Evolutionary conservation across 164 flowering plant species (phyloP).

Genomic region (Cinnamomum chago): DNA sequence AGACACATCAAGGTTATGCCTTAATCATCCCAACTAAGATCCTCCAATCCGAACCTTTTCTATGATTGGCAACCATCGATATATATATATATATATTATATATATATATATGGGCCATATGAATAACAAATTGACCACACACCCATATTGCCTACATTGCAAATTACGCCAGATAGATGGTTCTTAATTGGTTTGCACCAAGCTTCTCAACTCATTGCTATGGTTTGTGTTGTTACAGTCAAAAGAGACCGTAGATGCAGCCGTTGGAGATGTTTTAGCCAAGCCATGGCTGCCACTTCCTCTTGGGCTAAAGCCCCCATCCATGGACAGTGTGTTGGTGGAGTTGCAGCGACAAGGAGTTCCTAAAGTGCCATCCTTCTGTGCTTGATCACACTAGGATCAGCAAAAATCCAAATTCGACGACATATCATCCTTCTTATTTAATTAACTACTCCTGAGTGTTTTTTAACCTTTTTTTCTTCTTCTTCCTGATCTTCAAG

Average conservation of each 20-base stretch:
- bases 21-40: no score
- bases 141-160: not conserved
- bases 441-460: no score
- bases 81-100: no score
- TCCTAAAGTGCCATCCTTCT: constrained; percentile 58
- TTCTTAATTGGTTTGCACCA: not conserved
- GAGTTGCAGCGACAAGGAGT: constrained; percentile 83
- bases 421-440: constrained; percentile 32
- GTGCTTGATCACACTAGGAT: constrained; percentile 21
- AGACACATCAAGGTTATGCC: no score
- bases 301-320: constrained; percentile 85
- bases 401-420: constrained; percentile 23
- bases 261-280: constrained; percentile 72
- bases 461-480: no score
- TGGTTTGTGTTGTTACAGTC: constrained; percentile 38
- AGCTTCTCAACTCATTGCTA: not conserved
- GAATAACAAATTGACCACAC: not conserved
- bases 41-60: not conserved
- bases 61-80: not conserved
- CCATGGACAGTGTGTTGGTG: constrained; percentile 63
- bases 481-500: not conserved
- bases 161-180: no score
- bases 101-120: not conserved
- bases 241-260: constrained; percentile 84
- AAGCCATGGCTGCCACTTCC: constrained; percentile 97